These are phyloP conservation scores for Elongisporangium senticosum DNA, from an alignment of 352 stramenopile genomes.

Conservation along the genomic window DNA sequence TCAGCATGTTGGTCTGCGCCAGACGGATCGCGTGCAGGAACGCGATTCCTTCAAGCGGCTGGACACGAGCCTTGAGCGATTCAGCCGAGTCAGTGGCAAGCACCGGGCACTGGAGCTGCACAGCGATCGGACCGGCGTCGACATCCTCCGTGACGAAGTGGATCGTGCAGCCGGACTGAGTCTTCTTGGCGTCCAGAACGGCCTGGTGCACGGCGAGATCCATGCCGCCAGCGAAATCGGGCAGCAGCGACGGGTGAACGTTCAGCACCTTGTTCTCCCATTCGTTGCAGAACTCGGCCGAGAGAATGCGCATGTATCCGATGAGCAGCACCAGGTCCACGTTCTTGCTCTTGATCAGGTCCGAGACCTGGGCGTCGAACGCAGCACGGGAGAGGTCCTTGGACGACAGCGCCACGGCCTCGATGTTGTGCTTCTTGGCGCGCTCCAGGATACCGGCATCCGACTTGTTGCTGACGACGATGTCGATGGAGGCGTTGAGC, in stretches of 20 bases:
- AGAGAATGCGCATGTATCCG: slow-evolving; percentile 99
- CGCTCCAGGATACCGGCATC: slow-evolving; percentile 93
- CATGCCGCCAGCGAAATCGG: slow-evolving; percentile 99
- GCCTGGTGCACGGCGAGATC: slow-evolving; percentile 98
- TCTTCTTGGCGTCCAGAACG: slow-evolving; percentile 95
- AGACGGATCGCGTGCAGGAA: slow-evolving; percentile 86
- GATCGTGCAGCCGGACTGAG: slow-evolving; percentile 96
- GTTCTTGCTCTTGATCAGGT: slow-evolving; percentile 87
- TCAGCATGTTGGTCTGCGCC: slow-evolving; percentile 60
- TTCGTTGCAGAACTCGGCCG: slow-evolving; percentile 91
- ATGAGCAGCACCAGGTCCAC: slow-evolving; percentile 97
- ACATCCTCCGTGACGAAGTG: slow-evolving; percentile 98
- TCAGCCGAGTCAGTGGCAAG: slow-evolving; percentile 90
- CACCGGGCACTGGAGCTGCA: slow-evolving; percentile 94
- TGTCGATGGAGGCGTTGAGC: slow-evolving; percentile 93
- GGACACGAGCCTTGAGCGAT: slow-evolving; percentile 95
- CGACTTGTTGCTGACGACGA: slow-evolving; percentile 96
- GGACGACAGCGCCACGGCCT: slow-evolving; percentile 53
- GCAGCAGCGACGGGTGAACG: slow-evolving; percentile 98
- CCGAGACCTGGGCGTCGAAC: slow-evolving; percentile 95
- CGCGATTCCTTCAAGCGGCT: slow-evolving; percentile 94
- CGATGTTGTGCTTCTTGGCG: slow-evolving; percentile 74
- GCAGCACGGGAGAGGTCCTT: slow-evolving; percentile 86
- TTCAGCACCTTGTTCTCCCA: slow-evolving; percentile 97
- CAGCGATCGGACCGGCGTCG: slow-evolving; percentile 96